A percentile compares a stretch with the other conserved stretches of the same genome.
Conservation (phyloP, 139 green algal genomes). For the Microglena sp. region DNA sequence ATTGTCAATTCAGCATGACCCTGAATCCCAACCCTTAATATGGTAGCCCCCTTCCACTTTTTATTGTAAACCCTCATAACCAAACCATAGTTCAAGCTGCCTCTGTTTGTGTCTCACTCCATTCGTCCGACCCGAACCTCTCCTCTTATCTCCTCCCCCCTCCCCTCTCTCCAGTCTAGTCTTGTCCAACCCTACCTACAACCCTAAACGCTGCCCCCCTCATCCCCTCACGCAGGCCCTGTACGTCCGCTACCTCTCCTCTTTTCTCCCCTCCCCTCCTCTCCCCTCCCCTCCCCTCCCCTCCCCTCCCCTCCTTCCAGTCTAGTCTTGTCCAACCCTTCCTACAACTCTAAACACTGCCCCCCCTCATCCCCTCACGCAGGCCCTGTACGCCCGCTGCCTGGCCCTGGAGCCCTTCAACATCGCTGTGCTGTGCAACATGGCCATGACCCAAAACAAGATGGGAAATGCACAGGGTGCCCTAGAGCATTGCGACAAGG, state of each 20-base stretch:
- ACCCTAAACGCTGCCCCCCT: neutral
- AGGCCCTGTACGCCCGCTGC: neutral
- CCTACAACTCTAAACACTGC: neutral
- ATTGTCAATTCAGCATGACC: no score
- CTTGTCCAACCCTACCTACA: neutral
- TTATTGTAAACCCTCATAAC: no score
- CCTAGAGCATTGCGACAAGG: neutral
- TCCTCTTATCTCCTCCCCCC: neutral
- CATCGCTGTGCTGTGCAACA: conserved; percentile 8
- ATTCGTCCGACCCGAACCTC: neutral
- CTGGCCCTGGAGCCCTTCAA: neutral
- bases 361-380: neutral
- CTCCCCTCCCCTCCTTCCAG: neutral
- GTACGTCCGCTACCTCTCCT: neutral
- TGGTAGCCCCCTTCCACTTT: no score
- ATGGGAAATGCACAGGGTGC: neutral
- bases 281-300: neutral
- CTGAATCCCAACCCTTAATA: no score
- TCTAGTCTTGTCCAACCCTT: neutral
- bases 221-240: neutral
- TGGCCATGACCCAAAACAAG: neutral
- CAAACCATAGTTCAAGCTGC: conserved; percentile 2
- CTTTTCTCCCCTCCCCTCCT: no score
- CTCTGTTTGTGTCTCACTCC: neutral
- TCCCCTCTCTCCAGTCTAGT: neutral